Conservation (phyloP, 257 asterid genomes). For the Solanum virginianum region DNA sequence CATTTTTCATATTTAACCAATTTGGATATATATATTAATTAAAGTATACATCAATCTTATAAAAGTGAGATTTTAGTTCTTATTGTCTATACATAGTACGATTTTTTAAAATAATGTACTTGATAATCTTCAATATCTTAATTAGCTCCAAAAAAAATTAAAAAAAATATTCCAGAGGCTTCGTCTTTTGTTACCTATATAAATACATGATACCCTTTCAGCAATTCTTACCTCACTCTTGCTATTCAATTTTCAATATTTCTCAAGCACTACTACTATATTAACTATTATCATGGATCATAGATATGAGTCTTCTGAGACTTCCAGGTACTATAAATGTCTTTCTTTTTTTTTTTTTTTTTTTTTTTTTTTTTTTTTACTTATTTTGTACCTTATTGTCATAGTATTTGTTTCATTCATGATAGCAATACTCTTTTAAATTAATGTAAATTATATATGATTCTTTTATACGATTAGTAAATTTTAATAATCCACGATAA, state of each 20-base stretch:
- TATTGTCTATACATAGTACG: background rate
- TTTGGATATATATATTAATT: background rate
- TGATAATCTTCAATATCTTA: background rate
- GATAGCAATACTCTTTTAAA: background rate
- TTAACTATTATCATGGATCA: conserved; percentile 28
- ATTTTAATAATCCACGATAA: background rate
- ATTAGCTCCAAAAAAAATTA: background rate
- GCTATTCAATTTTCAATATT: background rate
- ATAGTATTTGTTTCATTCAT: background rate
- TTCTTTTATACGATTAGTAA: background rate
- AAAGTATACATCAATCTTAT: background rate
- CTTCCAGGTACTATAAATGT: conserved; percentile 20
- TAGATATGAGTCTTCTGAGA: conserved; percentile 43
- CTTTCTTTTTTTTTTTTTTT: no score
- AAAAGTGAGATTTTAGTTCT: background rate
- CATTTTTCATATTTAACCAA: background rate
- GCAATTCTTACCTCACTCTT: background rate
- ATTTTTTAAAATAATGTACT: background rate
- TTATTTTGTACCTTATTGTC: background rate
- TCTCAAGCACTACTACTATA: background rate
- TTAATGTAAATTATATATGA: background rate
- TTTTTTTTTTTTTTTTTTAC: no score
- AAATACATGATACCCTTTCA: conserved; percentile 27
- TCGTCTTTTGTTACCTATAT: conserved; percentile 8
- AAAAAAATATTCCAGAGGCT: background rate